Conservation (phyloP, 106 monocot species). For the Platanthera zijinensis region DNA sequence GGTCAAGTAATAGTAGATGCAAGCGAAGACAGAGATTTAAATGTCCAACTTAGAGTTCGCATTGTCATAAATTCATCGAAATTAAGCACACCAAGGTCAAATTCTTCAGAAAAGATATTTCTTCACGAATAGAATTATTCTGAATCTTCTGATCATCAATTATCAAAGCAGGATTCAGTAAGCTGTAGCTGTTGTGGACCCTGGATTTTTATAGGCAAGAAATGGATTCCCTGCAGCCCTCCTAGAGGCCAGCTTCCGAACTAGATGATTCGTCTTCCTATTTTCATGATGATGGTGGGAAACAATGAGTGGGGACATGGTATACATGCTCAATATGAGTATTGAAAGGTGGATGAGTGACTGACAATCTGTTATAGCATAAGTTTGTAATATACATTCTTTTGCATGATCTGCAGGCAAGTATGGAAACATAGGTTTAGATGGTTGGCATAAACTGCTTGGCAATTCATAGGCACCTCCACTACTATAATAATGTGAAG, state of each 20-base stretch:
- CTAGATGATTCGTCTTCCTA: conserved; percentile 14
- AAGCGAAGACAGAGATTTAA: conserved; percentile 1
- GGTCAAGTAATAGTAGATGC: conserved; percentile 13
- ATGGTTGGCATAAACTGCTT: conserved; percentile 13
- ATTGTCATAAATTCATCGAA: conserved; percentile 11
- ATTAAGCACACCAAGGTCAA: conserved; percentile 17
- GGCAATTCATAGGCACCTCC: conserved; percentile 15
- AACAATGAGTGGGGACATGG: not conserved
- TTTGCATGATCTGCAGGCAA: conserved; percentile 17
- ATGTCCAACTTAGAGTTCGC: conserved; percentile 8
- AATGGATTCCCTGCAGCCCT: conserved; percentile 48
- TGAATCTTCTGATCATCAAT: conserved; percentile 6
- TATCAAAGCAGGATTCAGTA: not conserved
- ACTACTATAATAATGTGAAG: conserved; percentile 37
- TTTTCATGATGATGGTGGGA: conserved; percentile 10
- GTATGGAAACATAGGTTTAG: conserved; percentile 18
- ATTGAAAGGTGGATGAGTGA: conserved; percentile 7
- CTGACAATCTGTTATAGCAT: conserved; percentile 14
- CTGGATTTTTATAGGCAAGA: conserved; percentile 13
- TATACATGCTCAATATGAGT: conserved; percentile 3
- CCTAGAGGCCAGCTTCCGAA: conserved; percentile 55
- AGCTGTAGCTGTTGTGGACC: conserved; percentile 10
- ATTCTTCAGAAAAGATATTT: conserved; percentile 20
- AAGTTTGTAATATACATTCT: conserved; percentile 14
- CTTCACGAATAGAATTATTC: conserved; percentile 12